phyloP scores from a whole-genome alignment of 768 basidiomycete species.

The Mrakia gelida region DNA sequence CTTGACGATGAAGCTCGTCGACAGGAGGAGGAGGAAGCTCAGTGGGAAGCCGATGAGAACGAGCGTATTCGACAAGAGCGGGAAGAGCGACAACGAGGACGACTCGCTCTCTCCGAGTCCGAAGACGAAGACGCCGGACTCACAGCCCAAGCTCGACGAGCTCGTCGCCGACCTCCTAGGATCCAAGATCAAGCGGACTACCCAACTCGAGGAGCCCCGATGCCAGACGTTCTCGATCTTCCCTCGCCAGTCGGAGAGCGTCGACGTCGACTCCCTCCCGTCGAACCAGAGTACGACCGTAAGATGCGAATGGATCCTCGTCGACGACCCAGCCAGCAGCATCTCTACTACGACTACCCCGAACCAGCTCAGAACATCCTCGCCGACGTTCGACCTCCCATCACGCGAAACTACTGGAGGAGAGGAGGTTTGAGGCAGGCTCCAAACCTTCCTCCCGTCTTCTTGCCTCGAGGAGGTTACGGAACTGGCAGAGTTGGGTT shows the following conservation, averaged over 20 bases:
- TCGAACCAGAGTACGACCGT: slow-evolving; percentile 6
- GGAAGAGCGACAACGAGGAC: neutral
- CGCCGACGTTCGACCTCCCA: neutral
- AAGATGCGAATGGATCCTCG: neutral
- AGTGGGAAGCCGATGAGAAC: slow-evolving; percentile 8
- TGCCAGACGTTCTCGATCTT: slow-evolving; percentile 1
- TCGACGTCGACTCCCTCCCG: neutral
- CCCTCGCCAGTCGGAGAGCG: neutral
- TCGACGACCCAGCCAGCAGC: neutral
- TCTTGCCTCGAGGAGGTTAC: neutral
- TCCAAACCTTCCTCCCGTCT: neutral
- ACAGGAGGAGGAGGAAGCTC: slow-evolving; percentile 19
- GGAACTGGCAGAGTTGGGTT: neutral
- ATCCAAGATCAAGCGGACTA: neutral
- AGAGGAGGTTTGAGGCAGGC: neutral
- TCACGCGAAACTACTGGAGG: slow-evolving; percentile 6
- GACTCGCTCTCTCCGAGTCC: neutral
- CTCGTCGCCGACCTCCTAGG: neutral
- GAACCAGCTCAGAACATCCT: neutral
- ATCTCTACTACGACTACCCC: neutral
- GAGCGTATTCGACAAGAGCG: neutral
- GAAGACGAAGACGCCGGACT: neutral
- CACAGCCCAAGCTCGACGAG: slow-evolving; percentile 9
- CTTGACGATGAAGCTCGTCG: slow-evolving; percentile 16
- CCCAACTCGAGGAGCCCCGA: neutral